These are phyloP conservation scores for Quercus bicolor DNA, from an alignment of 306 rosid genomes.

Conservation along the genomic window DNA sequence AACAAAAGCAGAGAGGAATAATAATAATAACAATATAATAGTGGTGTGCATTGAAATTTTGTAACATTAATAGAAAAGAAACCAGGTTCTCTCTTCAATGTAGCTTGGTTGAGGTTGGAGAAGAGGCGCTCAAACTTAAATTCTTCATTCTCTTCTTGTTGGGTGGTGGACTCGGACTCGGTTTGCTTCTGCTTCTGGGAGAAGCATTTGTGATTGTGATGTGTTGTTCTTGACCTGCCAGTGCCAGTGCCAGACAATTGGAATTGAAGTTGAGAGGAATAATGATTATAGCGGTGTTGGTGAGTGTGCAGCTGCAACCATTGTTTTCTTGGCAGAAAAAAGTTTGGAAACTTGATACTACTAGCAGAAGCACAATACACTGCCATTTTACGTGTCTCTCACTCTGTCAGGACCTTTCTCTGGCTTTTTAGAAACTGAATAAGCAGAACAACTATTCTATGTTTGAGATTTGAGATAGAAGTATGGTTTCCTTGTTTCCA, in stretches of 20 bases:
- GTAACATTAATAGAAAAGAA: not conserved
- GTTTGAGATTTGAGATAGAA: no score
- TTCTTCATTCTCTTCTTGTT: conserved; percentile 17
- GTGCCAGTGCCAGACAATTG: not conserved
- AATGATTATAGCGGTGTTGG: not conserved
- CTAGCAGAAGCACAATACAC: conserved; percentile 10
- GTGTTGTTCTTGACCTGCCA: conserved; percentile 3
- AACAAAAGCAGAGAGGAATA: not conserved
- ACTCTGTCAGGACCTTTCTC: no score
- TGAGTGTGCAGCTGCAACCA: not conserved
- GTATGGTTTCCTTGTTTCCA: no score
- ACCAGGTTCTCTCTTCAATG: conserved; percentile 83
- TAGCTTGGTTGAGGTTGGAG: conserved; percentile 68
- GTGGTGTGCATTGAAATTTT: not conserved
- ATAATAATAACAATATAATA: not conserved
- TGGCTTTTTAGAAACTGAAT: not conserved
- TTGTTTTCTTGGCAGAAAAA: conserved; percentile 17
- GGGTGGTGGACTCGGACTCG: conserved; percentile 25
- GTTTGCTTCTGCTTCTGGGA: conserved; percentile 31
- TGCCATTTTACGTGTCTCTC: not conserved
- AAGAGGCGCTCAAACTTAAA: conserved; percentile 52
- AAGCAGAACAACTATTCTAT: not conserved
- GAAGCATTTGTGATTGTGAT: conserved; percentile 28
- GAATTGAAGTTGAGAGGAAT: conserved; percentile 13
- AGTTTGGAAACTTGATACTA: conserved; percentile 4